Conservation (phyloP, 2,329 filamentous ascomycete genomes). For the Fusarium cyanostomum region DNA sequence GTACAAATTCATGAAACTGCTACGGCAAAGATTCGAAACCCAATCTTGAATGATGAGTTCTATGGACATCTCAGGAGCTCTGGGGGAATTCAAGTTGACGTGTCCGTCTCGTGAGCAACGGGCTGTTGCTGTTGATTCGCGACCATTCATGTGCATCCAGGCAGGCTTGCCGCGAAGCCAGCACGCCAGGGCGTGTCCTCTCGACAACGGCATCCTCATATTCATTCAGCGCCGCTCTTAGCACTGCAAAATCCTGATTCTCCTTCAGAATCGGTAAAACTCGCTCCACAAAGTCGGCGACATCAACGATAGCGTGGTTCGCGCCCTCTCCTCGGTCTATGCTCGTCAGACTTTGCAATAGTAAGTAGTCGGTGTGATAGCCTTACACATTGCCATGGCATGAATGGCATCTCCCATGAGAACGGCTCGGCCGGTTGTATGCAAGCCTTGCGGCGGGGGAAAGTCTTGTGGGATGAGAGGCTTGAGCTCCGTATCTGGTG, state of each 20-base stretch:
- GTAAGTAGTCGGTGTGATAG: accelerated
- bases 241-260: not conserved
- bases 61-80: not conserved
- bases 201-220: conserved; percentile 58
- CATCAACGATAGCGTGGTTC: conserved; percentile 65
- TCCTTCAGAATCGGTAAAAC: conserved; percentile 35
- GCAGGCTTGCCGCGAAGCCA: conserved; percentile 62
- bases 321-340: conserved; percentile 66
- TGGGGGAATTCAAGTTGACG: conserved; percentile 34
- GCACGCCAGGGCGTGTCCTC: conserved; percentile 56
- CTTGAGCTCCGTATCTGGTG: conserved; percentile 54
- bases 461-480: conserved; percentile 60
- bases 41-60: too few relatives aligned
- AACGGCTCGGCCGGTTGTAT: conserved; percentile 53
- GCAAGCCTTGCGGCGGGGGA: conserved; percentile 50
- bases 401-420: conserved; percentile 66
- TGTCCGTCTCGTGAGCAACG: conserved; percentile 52
- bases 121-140: conserved; percentile 50
- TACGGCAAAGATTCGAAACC: too few relatives aligned
- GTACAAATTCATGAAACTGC: too few relatives aligned
- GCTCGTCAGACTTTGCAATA: accelerated
- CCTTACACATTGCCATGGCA: conserved; percentile 68
- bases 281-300: conserved; percentile 53
- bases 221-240: conserved; percentile 45
- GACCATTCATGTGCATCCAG: conserved; percentile 63